A percentile compares a stretch with the other conserved stretches of the same genome.
These are phyloP conservation scores for Amoebophrya sp. DNA, from an alignment of 169 alveolate genomes.

Conservation along the genomic window DNA sequence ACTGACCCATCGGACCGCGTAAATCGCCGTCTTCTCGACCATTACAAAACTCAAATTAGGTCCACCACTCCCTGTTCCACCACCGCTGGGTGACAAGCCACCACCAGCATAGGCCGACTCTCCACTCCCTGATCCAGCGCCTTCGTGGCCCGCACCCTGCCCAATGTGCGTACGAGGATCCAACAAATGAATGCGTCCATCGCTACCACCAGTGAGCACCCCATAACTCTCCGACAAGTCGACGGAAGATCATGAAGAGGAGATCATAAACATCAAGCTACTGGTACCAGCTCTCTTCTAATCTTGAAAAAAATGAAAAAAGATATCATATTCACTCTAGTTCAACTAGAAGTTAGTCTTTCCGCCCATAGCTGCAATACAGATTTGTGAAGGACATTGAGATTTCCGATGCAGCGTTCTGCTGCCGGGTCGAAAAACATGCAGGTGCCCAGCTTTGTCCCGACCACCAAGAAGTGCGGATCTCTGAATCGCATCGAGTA, in stretches of 20 bases:
- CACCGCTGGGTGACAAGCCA: too few relatives aligned
- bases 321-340: too few relatives aligned
- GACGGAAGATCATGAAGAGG: too few relatives aligned
- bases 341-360: too few relatives aligned
- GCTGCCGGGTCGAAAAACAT: slow-evolving; percentile 4
- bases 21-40: neutral
- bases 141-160: too few relatives aligned
- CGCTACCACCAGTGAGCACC: neutral
- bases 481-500: neutral
- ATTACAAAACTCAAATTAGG: neutral
- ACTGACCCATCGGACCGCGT: neutral
- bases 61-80: too few relatives aligned
- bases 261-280: too few relatives aligned
- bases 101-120: too few relatives aligned
- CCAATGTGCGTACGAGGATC: neutral
- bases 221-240: neutral
- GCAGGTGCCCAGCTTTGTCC: neutral
- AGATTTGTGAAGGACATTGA: neutral
- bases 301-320: too few relatives aligned
- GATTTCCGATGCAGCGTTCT: neutral
- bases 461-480: neutral
- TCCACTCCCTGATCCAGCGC: too few relatives aligned
- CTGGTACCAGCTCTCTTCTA: too few relatives aligned
- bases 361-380: neutral
- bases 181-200: neutral